phyloP scores from a whole-genome alignment of 108 stramenopile species.

The Cyclotella sp. region DNA sequence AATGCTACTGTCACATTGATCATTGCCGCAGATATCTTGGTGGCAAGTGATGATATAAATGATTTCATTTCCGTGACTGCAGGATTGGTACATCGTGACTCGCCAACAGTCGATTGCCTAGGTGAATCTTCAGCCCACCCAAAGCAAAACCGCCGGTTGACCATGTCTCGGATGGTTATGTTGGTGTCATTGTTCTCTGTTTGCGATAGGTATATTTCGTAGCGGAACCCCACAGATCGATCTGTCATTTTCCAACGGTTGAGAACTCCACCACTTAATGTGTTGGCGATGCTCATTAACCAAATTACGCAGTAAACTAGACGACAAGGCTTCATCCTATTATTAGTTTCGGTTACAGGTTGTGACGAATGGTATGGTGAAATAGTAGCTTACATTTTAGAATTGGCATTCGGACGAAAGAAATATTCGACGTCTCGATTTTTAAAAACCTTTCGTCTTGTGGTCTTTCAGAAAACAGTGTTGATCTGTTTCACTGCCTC shows the following conservation, averaged over 20 bases:
- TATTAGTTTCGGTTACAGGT: too few relatives aligned
- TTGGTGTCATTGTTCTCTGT: neutral
- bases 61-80: slow-evolving; percentile 11
- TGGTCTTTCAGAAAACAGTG: too few relatives aligned
- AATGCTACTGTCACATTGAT: neutral
- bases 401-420: too few relatives aligned
- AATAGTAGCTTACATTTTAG: too few relatives aligned
- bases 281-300: neutral
- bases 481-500: too few relatives aligned
- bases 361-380: too few relatives aligned
- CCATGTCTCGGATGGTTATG: slow-evolving; percentile 5
- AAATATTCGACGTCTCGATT: too few relatives aligned
- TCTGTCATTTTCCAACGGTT: slow-evolving; percentile 29
- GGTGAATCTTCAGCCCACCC: slow-evolving; percentile 31
- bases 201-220: neutral
- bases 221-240: slow-evolving; percentile 28
- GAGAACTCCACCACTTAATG: slow-evolving; percentile 5
- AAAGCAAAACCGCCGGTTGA: slow-evolving; percentile 26
- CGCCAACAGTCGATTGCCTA: slow-evolving; percentile 18
- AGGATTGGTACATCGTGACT: slow-evolving; percentile 22
- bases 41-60: neutral
- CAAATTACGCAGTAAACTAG: neutral
- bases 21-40: neutral
- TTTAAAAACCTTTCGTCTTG: too few relatives aligned
- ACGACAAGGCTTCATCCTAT: too few relatives aligned